Percentiles rank a stretch among this genome's conserved stretches.
Evolutionary conservation across 768 basidiomycete species (phyloP).

Genomic region (Thelephora ganbajun): DNA sequence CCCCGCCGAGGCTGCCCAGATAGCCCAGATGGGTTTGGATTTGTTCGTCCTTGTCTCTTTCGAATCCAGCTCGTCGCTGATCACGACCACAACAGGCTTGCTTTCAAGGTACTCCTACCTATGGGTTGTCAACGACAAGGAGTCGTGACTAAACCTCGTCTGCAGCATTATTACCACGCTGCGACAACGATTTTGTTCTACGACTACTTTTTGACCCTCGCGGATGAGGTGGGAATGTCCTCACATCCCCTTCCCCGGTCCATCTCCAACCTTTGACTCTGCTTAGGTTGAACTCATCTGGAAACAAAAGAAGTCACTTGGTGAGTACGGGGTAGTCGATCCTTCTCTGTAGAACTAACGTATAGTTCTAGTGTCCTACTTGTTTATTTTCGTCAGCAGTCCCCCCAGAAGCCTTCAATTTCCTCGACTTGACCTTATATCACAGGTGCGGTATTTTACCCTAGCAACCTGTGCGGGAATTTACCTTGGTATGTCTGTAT

Average conservation of each 20-base stretch:
- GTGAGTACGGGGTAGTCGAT: neutral
- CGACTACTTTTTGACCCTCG: neutral
- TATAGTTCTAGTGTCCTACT: neutral
- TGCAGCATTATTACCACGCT: neutral
- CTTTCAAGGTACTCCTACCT: too few species aligned
- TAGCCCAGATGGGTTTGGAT: too few species aligned
- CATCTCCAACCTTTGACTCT: neutral
- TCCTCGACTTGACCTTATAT: too few species aligned
- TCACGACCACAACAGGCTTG: too few species aligned
- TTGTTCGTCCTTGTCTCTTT: too few species aligned
- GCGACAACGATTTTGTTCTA: neutral
- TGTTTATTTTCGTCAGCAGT: neutral
- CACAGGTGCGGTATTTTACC: neutral
- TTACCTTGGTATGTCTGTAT: neutral
- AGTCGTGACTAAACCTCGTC: neutral
- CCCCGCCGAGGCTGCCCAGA: too few species aligned
- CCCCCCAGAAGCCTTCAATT: neutral
- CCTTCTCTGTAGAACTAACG: neutral
- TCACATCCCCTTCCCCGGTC: too few species aligned
- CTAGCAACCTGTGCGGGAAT: neutral
- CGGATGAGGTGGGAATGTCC: neutral
- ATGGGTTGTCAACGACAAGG: too few species aligned
- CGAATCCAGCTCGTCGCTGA: too few species aligned
- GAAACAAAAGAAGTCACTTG: neutral
- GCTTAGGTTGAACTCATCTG: neutral